Conservation (phyloP, 163 green algal genomes). For the Chlorella variabilis region DNA sequence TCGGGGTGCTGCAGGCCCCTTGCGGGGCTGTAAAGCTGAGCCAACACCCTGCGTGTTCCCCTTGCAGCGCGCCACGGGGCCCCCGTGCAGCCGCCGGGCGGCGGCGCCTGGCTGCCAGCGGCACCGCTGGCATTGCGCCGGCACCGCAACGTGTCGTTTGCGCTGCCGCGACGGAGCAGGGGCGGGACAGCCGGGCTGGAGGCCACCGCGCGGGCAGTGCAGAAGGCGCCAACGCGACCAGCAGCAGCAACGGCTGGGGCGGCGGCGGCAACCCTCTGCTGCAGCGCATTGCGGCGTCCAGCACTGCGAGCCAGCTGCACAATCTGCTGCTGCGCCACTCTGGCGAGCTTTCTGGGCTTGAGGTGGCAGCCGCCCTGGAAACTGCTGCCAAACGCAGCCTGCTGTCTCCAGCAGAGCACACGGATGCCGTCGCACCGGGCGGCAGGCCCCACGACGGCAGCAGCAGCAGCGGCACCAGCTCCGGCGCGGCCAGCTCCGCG, state of each 20-base stretch:
- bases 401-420: neutral
- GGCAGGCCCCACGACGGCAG: neutral
- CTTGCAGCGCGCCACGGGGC: too few relatives aligned
- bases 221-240: neutral
- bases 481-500: neutral
- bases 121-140: neutral
- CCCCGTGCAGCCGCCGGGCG: too few relatives aligned
- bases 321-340: constrained; percentile 9
- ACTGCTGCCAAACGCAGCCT: constrained; percentile 1
- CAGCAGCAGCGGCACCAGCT: neutral
- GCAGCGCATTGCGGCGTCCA: constrained; percentile 1
- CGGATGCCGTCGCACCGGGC: neutral
- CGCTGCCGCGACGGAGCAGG: constrained; percentile 3
- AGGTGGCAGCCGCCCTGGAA: constrained; percentile 27
- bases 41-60: too few relatives aligned
- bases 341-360: neutral
- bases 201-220: neutral
- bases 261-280: neutral
- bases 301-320: constrained; percentile 1
- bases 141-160: neutral
- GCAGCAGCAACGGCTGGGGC: neutral
- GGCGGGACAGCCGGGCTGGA: neutral
- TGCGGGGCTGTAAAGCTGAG: too few relatives aligned
- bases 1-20: too few relatives aligned
- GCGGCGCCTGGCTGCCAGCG: neutral